phyloP scores from a whole-genome alignment of 768 basidiomycete species.

The Dictyophora rubrovolvata region DNA sequence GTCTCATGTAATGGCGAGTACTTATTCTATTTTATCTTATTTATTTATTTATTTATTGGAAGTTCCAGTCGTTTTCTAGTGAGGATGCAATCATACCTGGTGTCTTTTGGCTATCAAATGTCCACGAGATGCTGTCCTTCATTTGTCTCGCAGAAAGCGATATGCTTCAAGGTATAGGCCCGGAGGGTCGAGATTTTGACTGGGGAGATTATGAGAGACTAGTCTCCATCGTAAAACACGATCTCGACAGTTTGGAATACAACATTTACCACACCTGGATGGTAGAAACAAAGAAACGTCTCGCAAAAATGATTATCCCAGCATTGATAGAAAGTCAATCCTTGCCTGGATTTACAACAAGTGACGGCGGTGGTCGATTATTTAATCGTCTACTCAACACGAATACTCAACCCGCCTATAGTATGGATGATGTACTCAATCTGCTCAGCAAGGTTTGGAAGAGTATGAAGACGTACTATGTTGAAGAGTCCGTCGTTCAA shows the following conservation, averaged over 20 bases:
- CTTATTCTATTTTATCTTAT: slow-evolving; percentile 6
- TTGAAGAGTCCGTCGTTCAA: slow-evolving; percentile 94
- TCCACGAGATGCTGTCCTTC: slow-evolving; percentile 98
- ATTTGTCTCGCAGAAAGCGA: slow-evolving; percentile 98
- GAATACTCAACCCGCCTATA: slow-evolving; percentile 81
- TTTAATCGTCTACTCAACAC: slow-evolving; percentile 88
- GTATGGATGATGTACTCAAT: slow-evolving; percentile 97
- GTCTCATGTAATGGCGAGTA: slow-evolving; percentile 89
- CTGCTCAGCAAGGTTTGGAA: slow-evolving; percentile 97
- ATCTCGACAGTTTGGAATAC: slow-evolving; percentile 96
- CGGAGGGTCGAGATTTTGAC: slow-evolving; percentile 88
- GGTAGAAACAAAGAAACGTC: slow-evolving; percentile 92
- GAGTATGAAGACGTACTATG: slow-evolving; percentile 95
- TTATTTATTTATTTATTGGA: slow-evolving; percentile 7
- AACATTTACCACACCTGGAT: slow-evolving; percentile 99
- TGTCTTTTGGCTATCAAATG: slow-evolving; percentile 99
- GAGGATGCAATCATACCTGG: slow-evolving; percentile 96
- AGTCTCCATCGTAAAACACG: slow-evolving; percentile 97
- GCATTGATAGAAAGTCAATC: slow-evolving; percentile 97
- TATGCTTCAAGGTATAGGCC: slow-evolving; percentile 95
- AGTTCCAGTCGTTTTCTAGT: slow-evolving; percentile 68
- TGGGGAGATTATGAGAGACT: slow-evolving; percentile 96
- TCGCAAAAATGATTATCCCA: slow-evolving; percentile 98
- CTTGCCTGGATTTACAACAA: slow-evolving; percentile 93
- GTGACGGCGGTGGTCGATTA: slow-evolving; percentile 83